Evolutionary conservation across 495 filamentous ascomycete genomes (phyloP).

Genomic region (Xylaria intraflava): DNA sequence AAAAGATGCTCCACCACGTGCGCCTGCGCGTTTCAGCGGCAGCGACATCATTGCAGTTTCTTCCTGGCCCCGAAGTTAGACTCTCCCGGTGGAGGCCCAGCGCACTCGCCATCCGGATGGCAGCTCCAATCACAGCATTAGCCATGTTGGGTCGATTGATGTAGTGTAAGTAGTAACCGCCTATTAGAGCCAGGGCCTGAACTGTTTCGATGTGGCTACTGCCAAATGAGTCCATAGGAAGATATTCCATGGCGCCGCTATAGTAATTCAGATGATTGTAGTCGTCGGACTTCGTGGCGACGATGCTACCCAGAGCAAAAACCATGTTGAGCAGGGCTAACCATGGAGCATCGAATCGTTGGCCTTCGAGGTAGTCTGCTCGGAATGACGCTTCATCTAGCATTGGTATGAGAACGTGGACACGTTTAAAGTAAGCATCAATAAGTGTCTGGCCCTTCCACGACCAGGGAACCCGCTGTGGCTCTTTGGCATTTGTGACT

Average conservation of each 20-base stretch:
- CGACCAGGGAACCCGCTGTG: slow-evolving; percentile 50
- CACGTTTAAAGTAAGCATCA: slow-evolving; percentile 69
- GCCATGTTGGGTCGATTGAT: slow-evolving; percentile 74
- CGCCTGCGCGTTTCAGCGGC: slow-evolving; percentile 59
- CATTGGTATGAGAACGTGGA: slow-evolving; percentile 71
- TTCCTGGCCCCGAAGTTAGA: slow-evolving; percentile 35
- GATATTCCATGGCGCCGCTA: slow-evolving; percentile 59
- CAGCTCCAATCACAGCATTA: slow-evolving; percentile 58
- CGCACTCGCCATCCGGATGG: slow-evolving; percentile 62
- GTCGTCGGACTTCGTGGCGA: slow-evolving; percentile 61
- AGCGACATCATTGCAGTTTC: slow-evolving; percentile 43
- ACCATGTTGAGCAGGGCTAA: slow-evolving; percentile 74
- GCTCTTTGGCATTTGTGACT: slow-evolving; percentile 38
- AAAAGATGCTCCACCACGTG: slow-evolving; percentile 77
- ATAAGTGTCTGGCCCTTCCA: slow-evolving; percentile 59
- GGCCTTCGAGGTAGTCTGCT: slow-evolving; percentile 60
- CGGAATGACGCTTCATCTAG: slow-evolving; percentile 70
- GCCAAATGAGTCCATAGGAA: slow-evolving; percentile 61
- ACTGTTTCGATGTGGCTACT: slow-evolving; percentile 64
- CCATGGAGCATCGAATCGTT: slow-evolving; percentile 65
- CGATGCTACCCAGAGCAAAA: slow-evolving; percentile 70
- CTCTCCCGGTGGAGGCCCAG: slow-evolving; percentile 73
- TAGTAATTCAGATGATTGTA: slow-evolving; percentile 68
- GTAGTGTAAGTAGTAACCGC: slow-evolving; percentile 75
- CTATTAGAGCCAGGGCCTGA: slow-evolving; percentile 64